These are phyloP conservation scores for Postia placenta DNA, from an alignment of 768 basidiomycete genomes.

Conservation along the genomic window DNA sequence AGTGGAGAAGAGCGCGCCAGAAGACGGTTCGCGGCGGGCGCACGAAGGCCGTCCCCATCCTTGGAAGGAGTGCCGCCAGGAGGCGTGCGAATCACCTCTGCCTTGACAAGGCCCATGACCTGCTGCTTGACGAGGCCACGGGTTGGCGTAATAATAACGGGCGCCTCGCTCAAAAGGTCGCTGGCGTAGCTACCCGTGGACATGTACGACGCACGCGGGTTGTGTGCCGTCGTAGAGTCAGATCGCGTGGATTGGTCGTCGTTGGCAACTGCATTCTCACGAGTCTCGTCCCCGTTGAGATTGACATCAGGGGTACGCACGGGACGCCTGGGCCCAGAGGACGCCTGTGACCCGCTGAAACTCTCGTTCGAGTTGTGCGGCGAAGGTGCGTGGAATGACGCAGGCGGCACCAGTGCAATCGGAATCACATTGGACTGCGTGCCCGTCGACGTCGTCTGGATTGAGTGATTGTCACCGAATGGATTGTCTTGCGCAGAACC, in stretches of 20 bases:
- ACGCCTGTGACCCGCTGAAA: slow-evolving; percentile 23
- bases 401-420: slow-evolving; percentile 71
- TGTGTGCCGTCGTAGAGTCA: slow-evolving; percentile 43
- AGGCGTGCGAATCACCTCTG: slow-evolving; percentile 67
- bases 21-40: slow-evolving; percentile 39
- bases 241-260: slow-evolving; percentile 49
- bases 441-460: slow-evolving; percentile 67
- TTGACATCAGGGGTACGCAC: slow-evolving; percentile 53
- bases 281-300: slow-evolving; percentile 56
- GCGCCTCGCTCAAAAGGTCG: slow-evolving; percentile 75
- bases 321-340: slow-evolving; percentile 20
- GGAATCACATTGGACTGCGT: slow-evolving; percentile 86
- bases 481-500: slow-evolving; percentile 49
- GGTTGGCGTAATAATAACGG: slow-evolving; percentile 71
- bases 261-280: slow-evolving; percentile 36
- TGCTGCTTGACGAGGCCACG: slow-evolving; percentile 49
- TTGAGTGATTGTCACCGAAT: slow-evolving; percentile 72
- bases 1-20: slow-evolving; percentile 41
- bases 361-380: slow-evolving; percentile 15
- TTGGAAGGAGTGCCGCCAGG: slow-evolving; percentile 29
- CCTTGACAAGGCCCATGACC: slow-evolving; percentile 71
- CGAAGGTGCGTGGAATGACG: slow-evolving; percentile 29
- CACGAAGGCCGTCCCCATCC: slow-evolving; percentile 22
- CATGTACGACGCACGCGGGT: slow-evolving; percentile 60
- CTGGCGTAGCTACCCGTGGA: slow-evolving; percentile 71